Conservation (phyloP, 306 rosid genomes). For the Casuarina equisetifolia region DNA sequence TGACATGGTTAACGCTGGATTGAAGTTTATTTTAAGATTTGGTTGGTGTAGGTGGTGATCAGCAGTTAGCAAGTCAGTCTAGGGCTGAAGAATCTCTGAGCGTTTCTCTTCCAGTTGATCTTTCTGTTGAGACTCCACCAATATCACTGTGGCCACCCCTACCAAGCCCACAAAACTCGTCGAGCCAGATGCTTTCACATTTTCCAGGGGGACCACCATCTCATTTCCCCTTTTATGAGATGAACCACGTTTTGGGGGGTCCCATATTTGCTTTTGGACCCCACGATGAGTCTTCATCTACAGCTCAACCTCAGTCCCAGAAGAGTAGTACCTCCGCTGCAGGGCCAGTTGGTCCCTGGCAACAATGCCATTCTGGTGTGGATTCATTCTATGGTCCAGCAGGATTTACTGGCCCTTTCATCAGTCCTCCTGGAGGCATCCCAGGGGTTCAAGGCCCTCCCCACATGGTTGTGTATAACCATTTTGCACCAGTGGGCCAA, state of each 20-base stretch:
- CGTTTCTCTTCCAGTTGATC: constrained; percentile 91
- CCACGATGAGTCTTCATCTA: constrained; percentile 73
- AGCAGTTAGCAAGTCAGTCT: constrained; percentile 60
- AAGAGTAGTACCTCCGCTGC: constrained; percentile 56
- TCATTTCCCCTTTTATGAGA: constrained; percentile 89
- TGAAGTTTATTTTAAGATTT: constrained; percentile 18
- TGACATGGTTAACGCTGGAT: background rate
- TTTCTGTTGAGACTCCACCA: constrained; percentile 85
- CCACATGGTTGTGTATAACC: constrained; percentile 97
- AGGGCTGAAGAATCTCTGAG: constrained; percentile 77
- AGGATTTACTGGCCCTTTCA: constrained; percentile 84
- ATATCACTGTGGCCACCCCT: constrained; percentile 84
- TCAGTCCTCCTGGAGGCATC: constrained; percentile 85
- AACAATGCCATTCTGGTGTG: constrained; percentile 87
- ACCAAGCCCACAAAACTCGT: constrained; percentile 67
- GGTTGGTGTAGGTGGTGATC: constrained; percentile 63
- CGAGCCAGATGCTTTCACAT: constrained; percentile 82
- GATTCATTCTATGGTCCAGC: constrained; percentile 95
- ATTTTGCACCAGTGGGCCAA: constrained; percentile 96
- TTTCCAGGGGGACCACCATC: constrained; percentile 79
- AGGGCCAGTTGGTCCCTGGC: constrained; percentile 78
- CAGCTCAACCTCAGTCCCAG: constrained; percentile 66
- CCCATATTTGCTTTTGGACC: constrained; percentile 88
- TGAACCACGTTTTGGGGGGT: constrained; percentile 94
- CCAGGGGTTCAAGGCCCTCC: constrained; percentile 96